Evolutionary conservation across 768 basidiomycete genomes (phyloP).

Genomic region (Lactarius hengduanensis): DNA sequence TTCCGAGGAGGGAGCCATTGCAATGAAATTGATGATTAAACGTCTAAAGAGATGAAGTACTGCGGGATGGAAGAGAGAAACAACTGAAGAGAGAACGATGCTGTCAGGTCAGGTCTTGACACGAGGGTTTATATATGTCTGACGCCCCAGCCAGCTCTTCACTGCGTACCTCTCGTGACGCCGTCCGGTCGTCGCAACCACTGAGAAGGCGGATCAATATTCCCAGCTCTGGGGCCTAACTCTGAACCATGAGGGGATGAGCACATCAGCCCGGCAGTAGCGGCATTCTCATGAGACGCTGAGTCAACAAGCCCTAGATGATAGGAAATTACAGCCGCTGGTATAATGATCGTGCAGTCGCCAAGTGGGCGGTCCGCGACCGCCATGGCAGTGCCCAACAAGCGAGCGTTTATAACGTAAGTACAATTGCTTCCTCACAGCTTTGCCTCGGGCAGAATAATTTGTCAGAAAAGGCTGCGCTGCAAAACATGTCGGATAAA

Average conservation of each 20-base stretch:
- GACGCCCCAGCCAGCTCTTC: background rate
- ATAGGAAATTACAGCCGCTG: conserved; percentile 7
- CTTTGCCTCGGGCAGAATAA: background rate
- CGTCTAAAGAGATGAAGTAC: conserved; percentile 6
- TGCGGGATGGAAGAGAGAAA: background rate
- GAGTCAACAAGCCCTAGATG: conserved; percentile 13
- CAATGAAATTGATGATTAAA: background rate
- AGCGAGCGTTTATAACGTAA: background rate
- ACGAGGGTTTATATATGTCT: conserved; percentile 12
- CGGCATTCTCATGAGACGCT: background rate
- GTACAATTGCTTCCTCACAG: background rate
- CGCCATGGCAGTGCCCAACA: background rate
- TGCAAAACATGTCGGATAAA: background rate
- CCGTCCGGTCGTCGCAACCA: background rate
- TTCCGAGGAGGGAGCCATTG: conserved; percentile 16
- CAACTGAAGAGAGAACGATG: background rate
- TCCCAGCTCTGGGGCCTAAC: background rate
- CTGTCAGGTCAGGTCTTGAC: background rate
- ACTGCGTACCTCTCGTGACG: background rate
- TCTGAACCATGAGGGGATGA: background rate
- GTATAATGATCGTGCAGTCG: background rate
- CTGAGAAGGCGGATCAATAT: conserved; percentile 6
- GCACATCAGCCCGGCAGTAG: conserved; percentile 5
- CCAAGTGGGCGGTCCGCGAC: background rate
- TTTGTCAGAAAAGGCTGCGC: background rate